Percentiles rank a stretch among this genome's conserved stretches.
Evolutionary conservation across 2,329 filamentous ascomycete species (phyloP).

Genomic region (Colletotrichum higginsianum): DNA sequence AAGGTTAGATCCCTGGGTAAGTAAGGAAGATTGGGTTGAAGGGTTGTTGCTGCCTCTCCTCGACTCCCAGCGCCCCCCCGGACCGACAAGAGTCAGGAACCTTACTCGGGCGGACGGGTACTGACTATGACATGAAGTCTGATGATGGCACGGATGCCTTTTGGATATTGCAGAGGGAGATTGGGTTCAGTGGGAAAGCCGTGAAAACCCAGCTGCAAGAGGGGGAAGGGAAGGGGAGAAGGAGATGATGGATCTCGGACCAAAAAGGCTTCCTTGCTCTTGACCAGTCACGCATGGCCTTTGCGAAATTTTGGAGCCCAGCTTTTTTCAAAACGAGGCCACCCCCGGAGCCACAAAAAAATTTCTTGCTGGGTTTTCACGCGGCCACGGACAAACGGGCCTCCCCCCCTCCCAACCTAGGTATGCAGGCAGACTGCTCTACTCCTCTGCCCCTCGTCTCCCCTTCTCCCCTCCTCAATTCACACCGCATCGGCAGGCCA

Average conservation of each 20-base stretch:
- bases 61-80: too few species aligned
- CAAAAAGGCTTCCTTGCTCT: neutral
- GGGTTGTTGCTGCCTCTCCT: too few species aligned
- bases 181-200: neutral
- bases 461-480: slow-evolving; percentile 1
- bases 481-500: slow-evolving; percentile 14
- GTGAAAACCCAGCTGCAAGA: neutral
- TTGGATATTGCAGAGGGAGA: neutral
- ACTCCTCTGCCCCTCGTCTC: neutral
- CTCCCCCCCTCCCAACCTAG: neutral
- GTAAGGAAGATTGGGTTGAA: too few species aligned
- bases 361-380: slow-evolving; percentile 25
- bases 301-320: neutral
- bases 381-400: neutral
- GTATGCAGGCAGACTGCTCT: too few species aligned
- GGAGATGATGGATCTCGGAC: neutral
- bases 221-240: neutral
- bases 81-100: slow-evolving; percentile 2
- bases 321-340: slow-evolving; percentile 36
- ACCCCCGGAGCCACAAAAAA: slow-evolving; percentile 41
- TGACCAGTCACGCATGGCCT: neutral
- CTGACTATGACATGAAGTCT: slow-evolving; percentile 1
- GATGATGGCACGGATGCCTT: neutral
- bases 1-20: neutral
- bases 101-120: neutral